A percentile compares a stretch with the other conserved stretches of the same genome.
Evolutionary conservation across 768 basidiomycete genomes (phyloP).

Genomic region (Phylloporus sp.): DNA sequence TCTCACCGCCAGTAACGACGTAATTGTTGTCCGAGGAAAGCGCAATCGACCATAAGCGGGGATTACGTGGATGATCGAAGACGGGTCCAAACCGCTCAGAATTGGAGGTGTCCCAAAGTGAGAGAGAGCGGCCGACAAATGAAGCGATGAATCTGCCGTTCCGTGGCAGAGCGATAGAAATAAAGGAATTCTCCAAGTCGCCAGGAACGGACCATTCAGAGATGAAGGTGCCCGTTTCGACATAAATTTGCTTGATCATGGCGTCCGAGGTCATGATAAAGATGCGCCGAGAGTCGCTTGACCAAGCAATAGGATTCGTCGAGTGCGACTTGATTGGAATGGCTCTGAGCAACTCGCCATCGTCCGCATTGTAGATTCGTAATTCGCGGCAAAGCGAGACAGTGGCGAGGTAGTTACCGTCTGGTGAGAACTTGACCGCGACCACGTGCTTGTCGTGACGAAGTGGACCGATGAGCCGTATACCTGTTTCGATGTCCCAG

Average conservation of each 20-base stretch:
- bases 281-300: constrained; percentile 4
- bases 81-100: constrained; percentile 7
- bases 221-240: constrained; percentile 6
- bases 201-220: constrained; percentile 2
- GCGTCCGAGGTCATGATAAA: constrained; percentile 1
- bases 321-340: background rate
- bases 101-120: constrained; percentile 14
- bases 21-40: constrained; percentile 7
- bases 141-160: constrained; percentile 5
- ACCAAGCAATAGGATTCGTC: constrained; percentile 5
- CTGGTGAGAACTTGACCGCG: constrained; percentile 8
- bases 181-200: constrained; percentile 1
- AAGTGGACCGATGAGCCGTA: constrained; percentile 9
- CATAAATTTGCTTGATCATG: background rate
- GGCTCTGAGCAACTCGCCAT: background rate
- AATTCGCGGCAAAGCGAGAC: constrained; percentile 1
- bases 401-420: constrained; percentile 2
- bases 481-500: constrained; percentile 8
- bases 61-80: constrained; percentile 2
- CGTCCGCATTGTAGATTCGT: constrained; percentile 9
- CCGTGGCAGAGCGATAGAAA: constrained; percentile 1
- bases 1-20: constrained; percentile 8
- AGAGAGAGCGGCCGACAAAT: constrained; percentile 2
- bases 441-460: constrained; percentile 6
- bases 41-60: constrained; percentile 6